Base-by-base conservation (phyloP, 495 filamentous ascomycete species). In the Rusavskia elegans region DNA sequence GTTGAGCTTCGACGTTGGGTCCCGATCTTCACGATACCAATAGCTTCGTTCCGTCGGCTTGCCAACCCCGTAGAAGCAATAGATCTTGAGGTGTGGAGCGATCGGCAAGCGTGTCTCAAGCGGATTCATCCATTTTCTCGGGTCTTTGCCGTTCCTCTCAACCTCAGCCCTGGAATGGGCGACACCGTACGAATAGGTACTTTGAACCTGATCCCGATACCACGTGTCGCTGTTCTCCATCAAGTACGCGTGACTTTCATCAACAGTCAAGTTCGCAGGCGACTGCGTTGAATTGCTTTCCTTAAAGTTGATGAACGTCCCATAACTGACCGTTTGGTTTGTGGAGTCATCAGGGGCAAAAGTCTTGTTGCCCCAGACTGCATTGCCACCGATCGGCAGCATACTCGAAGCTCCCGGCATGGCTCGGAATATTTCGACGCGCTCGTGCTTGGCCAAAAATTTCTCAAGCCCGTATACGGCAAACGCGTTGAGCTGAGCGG, bases 321-420 rank as follows among this genome's bases (percentile, higher is more conserved):
- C 92, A 65, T 73, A 96, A 46, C 72, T 84, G 48, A 79, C 64
- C 9, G 69, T 69, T 57, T 94, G 86, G 20, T 73, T 82, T 0
- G 83, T 84, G 25, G 64, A 63, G 61, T 98, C 92, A 58, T 98
- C 92, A 0, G 92, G 92, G 3, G 92, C 92, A 78, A 85, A 87
- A 39, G 82, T 85, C 17, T 77, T 62, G 59, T 96, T 89, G 20
- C 92, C 92, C 92, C 92, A 98, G 20, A 98, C 83, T 5, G 84
- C 85, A 49, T 92, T 80, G 23, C 92, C 92, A 25, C 93, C 92
- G 49, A 95, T 89, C n/a, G 92, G 92, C 1, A 98, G 75, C 89
- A 98, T 96, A 52, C 85, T 89, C 17, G 85, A 90, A 49, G 95
- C 87, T 5, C 92, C 92, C 0, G 92, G 93, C 89, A 97, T 97